Evolutionary conservation across 2,329 filamentous ascomycete genomes (phyloP), one percentile per base, ranked within the genome.

Genomic region (Fusarium goolgardi): DNA sequence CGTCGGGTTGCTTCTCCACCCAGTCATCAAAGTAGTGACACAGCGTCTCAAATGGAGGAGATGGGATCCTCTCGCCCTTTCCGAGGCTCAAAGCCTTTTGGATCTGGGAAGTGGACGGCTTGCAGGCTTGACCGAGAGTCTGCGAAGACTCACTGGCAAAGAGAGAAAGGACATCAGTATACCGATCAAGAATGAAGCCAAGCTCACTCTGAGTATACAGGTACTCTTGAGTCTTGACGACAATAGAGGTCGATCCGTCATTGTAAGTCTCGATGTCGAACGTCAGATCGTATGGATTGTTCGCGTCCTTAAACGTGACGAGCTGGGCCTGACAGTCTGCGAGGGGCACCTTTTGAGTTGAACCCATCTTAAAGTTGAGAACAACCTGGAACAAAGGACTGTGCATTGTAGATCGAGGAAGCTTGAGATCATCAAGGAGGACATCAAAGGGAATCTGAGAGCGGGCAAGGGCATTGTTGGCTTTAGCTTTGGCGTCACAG

Each of bases 361-460:
- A 56, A 1, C 54, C 54, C 54, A 57, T 57, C 29, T 57, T 57
- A 16, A 29, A 57, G 35, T 57, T 57, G 5, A 57, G 31, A 6
- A 57, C 11, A 2, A 57, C 54, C 12, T 57, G 54, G 11, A 57
- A 57, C 3, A 57, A 15, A 34, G 54, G 46, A 13, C 54, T 57
- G n/a, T 57, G 54, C 10, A 31, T 35, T n/a, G 54, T 57, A 3
- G 54, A 57, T 6, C 54, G 29, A 8, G 54, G 54, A 35, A 57
- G 35, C n/a, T 57, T 57, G 1, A 57, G 23, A 21, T 57, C 37
- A 20, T 57, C 54, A 10, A 57, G 54, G 2, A 57, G 54, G n/a
- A 57, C 46, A 20, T 57, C 54, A 5, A 57, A 57, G 11, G 54
- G 54, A 8, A 57, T 52, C 4, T 43, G 27, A 18, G 54, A 57